Evolutionary conservation across 2,329 filamentous ascomycete genomes (phyloP), one percentile per base, ranked within the genome.

Genomic region (Pseudomassariella vexata): DNA sequence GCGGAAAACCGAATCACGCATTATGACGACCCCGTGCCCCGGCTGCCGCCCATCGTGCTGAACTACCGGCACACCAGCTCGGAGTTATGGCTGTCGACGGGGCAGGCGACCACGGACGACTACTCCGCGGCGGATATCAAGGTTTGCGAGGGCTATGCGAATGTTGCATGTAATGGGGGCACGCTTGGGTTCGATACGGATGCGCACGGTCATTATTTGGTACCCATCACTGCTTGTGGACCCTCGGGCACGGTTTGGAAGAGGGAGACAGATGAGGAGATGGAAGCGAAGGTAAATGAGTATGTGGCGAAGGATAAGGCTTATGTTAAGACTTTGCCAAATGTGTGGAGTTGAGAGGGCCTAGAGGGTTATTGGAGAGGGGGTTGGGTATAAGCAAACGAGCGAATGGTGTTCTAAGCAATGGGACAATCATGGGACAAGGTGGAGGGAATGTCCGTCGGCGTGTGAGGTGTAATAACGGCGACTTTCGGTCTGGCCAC

Each of bases 41-140:
- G 76, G 25, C 64, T 88, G 22, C 82, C 82, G 2, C 73, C 79
- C 9, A 56, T 75, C 36, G 32, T 71, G 27, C 53, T 81, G 31
- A 71, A 72, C 20, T 87, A 77, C 60, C 60, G 69, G 23, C 82
- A 86, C 54, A 71, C 75, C n/a, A 73, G 65, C 11, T 79, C 82
- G 2, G 83, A 87, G 63, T 85, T 78, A 58, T 85, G 74, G 68
- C 61, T 82, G 21, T 50, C 60, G 6, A 49, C 46, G 19, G 62
- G 62, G 11, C 32, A 32, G 3, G 41, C 51, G 11, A 47, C 40
- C 30, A 58, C 55, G 6, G 42, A 52, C 23, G 42, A 56, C 39
- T 68, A 68, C 45, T 39, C 44, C 5, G 40, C 63, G 19, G 34
- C 28, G 5, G 60, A 69, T 29, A 46, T 77, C 43, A 45, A 56